phyloP scores from a whole-genome alignment of 495 filamentous ascomycete species.

The Hypoxylon lienhwacheense region DNA sequence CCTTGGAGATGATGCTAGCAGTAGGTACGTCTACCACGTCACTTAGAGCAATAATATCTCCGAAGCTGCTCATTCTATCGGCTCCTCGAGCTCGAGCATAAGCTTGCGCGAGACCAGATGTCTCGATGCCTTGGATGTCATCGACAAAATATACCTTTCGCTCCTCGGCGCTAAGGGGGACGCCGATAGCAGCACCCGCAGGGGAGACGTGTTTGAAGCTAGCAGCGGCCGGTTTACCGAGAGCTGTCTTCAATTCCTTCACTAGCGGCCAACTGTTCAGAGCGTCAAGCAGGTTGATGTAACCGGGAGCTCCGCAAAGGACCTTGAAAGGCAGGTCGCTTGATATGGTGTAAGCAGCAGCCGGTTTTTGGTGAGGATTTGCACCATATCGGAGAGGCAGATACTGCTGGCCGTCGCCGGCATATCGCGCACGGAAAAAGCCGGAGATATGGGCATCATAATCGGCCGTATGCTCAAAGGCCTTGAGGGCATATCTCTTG shows the following conservation, averaged over 20 bases:
- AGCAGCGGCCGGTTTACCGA: slow-evolving; percentile 87
- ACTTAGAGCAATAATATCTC: slow-evolving; percentile 91
- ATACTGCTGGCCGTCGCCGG: slow-evolving; percentile 79
- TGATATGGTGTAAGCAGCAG: slow-evolving; percentile 74
- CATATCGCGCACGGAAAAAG: slow-evolving; percentile 97
- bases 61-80: slow-evolving; percentile 96
- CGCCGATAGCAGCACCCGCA: slow-evolving; percentile 90
- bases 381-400: slow-evolving; percentile 87
- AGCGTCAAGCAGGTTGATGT: slow-evolving; percentile 95
- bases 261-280: slow-evolving; percentile 96
- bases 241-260: slow-evolving; percentile 89
- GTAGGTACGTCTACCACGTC: slow-evolving; percentile 87
- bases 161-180: slow-evolving; percentile 81
- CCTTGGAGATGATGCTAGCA: slow-evolving; percentile 93
- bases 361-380: slow-evolving; percentile 97
- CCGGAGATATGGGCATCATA: slow-evolving; percentile 92
- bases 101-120: slow-evolving; percentile 83
- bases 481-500: slow-evolving; percentile 89
- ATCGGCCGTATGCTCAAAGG: slow-evolving; percentile 97
- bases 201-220: slow-evolving; percentile 99
- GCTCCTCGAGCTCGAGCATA: slow-evolving; percentile 94
- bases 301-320: slow-evolving; percentile 87
- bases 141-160: slow-evolving; percentile 98
- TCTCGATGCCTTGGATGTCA: slow-evolving; percentile 85
- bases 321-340: slow-evolving; percentile 91